Percentiles rank a stretch among this genome's conserved stretches.
These are phyloP conservation scores for Brassica juncea DNA, from an alignment of 345 rosid genomes.

Conservation along the genomic window DNA sequence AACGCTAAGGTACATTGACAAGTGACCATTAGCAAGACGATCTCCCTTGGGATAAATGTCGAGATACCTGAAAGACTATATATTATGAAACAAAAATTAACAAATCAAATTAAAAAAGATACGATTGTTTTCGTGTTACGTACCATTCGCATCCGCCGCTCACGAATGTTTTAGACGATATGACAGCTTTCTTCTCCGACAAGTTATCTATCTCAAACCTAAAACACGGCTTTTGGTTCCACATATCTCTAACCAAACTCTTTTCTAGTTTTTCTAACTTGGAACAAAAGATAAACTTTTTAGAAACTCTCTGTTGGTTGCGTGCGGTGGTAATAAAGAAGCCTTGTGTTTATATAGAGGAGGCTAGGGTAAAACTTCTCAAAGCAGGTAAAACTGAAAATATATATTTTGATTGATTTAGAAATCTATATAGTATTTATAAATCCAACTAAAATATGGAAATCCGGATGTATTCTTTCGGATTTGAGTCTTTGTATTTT, in stretches of 20 bases:
- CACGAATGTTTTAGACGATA: not conserved
- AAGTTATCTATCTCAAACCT: slow-evolving; percentile 17
- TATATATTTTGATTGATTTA: too few species aligned
- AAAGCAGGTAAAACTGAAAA: not conserved
- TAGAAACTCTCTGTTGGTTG: not conserved
- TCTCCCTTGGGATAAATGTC: not conserved
- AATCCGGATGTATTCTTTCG: too few species aligned
- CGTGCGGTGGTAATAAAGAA: not conserved
- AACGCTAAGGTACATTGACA: not conserved
- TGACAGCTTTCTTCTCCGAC: not conserved
- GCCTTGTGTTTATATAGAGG: not conserved
- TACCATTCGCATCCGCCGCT: slow-evolving; percentile 26
- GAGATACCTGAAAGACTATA: not conserved
- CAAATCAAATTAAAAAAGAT: too few species aligned
- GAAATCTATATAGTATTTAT: too few species aligned
- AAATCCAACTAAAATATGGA: too few species aligned
- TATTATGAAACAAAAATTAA: too few species aligned
- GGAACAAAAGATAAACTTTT: not conserved
- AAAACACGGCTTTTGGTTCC: not conserved
- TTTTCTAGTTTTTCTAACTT: not conserved
- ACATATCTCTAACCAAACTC: not conserved
- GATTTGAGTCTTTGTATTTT: too few species aligned
- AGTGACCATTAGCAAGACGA: not conserved
- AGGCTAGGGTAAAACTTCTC: not conserved
- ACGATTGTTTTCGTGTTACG: not conserved